phyloP scores from a whole-genome alignment of 1,284 basidiomycete species.

The Ceratobasidium theobromae region DNA sequence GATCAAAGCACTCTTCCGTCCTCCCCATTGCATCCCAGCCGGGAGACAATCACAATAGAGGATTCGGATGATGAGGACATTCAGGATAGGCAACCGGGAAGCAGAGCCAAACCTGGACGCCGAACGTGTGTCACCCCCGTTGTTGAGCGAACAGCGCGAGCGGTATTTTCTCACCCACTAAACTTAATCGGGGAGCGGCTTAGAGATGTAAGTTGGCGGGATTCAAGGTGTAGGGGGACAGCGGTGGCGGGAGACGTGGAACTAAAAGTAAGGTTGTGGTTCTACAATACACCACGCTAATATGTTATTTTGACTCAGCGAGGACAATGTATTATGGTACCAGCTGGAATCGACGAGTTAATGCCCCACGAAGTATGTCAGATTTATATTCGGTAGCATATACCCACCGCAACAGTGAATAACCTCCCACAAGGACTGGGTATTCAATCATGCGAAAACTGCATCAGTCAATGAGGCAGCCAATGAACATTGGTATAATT shows the following conservation, averaged over 20 bases:
- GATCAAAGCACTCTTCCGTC: background rate
- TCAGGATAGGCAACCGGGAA: background rate
- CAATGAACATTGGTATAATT: constrained; percentile 5
- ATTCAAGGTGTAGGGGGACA: constrained; percentile 2
- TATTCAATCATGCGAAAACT: constrained; percentile 4
- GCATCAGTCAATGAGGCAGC: background rate
- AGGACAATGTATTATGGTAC: constrained; percentile 2
- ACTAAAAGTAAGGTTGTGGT: background rate
- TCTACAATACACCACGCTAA: background rate
- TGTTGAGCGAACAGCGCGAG: constrained; percentile 2
- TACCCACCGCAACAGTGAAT: background rate
- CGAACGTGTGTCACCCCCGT: constrained; percentile 10
- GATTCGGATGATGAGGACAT: constrained; percentile 12
- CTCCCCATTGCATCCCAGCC: background rate
- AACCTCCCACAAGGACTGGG: constrained; percentile 9
- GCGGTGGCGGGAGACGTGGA: background rate
- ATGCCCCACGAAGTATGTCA: background rate
- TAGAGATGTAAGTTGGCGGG: constrained; percentile 11
- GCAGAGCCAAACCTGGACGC: background rate
- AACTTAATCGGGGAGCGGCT: constrained; percentile 6
- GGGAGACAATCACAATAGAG: background rate
- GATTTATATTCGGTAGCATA: background rate
- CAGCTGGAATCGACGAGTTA: constrained; percentile 13
- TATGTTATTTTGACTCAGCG: background rate
- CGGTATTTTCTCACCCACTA: background rate